A percentile compares a stretch with the other conserved stretches of the same genome.
Evolutionary conservation across 2,329 filamentous ascomycete species (phyloP).

Genomic region (Neopestalotiopsis rosae): DNA sequence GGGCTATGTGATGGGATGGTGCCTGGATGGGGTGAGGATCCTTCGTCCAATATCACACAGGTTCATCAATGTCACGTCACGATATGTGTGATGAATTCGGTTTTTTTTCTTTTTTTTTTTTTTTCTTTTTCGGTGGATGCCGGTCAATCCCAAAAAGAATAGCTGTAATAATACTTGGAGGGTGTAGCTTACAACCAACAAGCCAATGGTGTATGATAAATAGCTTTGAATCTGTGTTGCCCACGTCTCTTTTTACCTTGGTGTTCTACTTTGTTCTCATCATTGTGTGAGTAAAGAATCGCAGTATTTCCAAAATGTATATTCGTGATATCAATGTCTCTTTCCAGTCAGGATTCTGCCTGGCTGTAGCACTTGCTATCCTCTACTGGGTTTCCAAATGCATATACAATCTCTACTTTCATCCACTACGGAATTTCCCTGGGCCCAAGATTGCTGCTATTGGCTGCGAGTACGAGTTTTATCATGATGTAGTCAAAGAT

Average conservation of each 20-base stretch:
- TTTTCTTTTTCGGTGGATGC: too few species aligned
- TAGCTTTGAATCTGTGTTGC: neutral
- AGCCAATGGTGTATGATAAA: too few species aligned
- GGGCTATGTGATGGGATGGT: neutral
- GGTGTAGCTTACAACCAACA: too few species aligned
- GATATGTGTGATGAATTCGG: too few species aligned
- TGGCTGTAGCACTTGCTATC: neutral
- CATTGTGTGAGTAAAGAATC: neutral
- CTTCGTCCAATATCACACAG: too few species aligned
- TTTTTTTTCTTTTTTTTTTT: too few species aligned
- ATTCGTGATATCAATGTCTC: neutral
- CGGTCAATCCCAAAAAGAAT: too few species aligned
- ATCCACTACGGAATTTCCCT: constrained; percentile 21
- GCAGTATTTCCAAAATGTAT: neutral
- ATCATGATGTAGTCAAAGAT: constrained; percentile 27
- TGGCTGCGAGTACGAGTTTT: constrained; percentile 30
- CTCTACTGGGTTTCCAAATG: neutral
- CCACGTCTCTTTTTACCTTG: neutral
- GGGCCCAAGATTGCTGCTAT: constrained; percentile 32
- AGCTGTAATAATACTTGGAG: too few species aligned
- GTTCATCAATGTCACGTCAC: too few species aligned
- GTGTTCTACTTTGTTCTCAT: neutral
- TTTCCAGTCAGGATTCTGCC: neutral
- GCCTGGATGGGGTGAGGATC: too few species aligned
- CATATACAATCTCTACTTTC: constrained; percentile 9